Conservation (phyloP, 2,329 filamentous ascomycete species). For the Alternaria brassicae region DNA sequence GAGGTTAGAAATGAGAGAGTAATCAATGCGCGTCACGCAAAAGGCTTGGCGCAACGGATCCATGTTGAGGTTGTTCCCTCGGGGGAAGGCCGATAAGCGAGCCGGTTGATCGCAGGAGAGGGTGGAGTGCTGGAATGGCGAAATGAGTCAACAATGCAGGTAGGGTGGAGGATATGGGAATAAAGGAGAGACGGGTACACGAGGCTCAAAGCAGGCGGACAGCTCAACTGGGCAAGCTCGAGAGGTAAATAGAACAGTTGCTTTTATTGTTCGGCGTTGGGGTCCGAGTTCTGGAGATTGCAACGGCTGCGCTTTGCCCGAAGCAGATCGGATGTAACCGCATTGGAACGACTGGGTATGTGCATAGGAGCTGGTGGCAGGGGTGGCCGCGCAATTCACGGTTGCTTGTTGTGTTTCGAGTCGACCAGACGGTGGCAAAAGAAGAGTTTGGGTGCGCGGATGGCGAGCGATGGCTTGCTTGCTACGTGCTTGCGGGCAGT, state of each 20-base stretch:
- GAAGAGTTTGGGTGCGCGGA: neutral
- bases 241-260: conserved; percentile 6
- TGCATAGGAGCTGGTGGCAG: conserved; percentile 10
- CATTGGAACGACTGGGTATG: conserved; percentile 15
- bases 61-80: conserved; percentile 17
- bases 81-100: conserved; percentile 21
- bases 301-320: conserved; percentile 14
- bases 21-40: conserved; percentile 20
- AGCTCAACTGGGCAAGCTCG: neutral
- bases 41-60: conserved; percentile 13
- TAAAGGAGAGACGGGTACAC: conserved; percentile 10
- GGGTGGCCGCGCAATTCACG: conserved; percentile 17
- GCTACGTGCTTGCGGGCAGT: too few relatives aligned
- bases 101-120: conserved; percentile 2
- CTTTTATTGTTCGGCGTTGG: conserved; percentile 9
- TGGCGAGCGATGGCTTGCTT: neutral
- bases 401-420: conserved; percentile 17
- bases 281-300: conserved; percentile 12
- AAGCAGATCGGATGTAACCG: conserved; percentile 13
- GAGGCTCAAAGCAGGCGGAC: neutral
- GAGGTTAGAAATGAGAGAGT: conserved; percentile 17
- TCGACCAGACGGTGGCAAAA: conserved; percentile 2
- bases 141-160: conserved; percentile 7
- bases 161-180: neutral
- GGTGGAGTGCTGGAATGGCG: neutral